Evolutionary conservation across 2,329 filamentous ascomycete species (phyloP), one percentile per base, ranked within the genome.

Genomic region (Bipolaris oryzae): DNA sequence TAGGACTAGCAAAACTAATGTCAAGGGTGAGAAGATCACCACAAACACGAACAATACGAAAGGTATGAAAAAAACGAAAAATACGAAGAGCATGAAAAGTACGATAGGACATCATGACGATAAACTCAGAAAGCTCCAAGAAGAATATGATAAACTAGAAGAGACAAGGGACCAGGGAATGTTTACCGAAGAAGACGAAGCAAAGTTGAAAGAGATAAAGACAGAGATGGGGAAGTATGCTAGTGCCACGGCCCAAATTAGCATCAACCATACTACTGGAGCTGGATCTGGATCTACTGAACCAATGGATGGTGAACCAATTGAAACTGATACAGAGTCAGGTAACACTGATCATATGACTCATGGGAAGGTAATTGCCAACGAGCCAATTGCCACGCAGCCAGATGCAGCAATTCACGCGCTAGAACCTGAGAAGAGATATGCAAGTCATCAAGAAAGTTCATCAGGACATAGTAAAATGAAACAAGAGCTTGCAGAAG

Each of bases 41-140:
- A 4, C 5, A 23, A 23, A 23, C 5, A 25, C 7, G 7, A 25
- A 25, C 1, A 7, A 7, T 25, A 25, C 6, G 7, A 25, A 25
- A 25, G 6, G 7, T 25, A 25, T 7, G 7, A 25, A 25, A 25
- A 34, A 15, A 15, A 37, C n/a, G 2, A 37, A 37, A n/a, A 37
- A n/a, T n/a, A 7, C n/a, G 2, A 37, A 37, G 35, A 37, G n/a
- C 7, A 37, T 13, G n/a, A 37, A 37, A n/a, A 37, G n/a, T 3
- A 7, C 5, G n/a, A 16, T 37, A 16, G 15, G 7, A 7, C 7
- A n/a, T 37, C n/a, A 37, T 37, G 7, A 37, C n/a, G n/a, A 6
- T 16, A 37, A 37, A 16, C 28, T 51, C 31, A 20, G 13, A 47
- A 47, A 55, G 16, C 52, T 58, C 11, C 6, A 58, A 55, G 42